Base-by-base conservation (phyloP, 2,329 filamentous ascomycete genomes). In the Fonsecaea pedrosoi region DNA sequence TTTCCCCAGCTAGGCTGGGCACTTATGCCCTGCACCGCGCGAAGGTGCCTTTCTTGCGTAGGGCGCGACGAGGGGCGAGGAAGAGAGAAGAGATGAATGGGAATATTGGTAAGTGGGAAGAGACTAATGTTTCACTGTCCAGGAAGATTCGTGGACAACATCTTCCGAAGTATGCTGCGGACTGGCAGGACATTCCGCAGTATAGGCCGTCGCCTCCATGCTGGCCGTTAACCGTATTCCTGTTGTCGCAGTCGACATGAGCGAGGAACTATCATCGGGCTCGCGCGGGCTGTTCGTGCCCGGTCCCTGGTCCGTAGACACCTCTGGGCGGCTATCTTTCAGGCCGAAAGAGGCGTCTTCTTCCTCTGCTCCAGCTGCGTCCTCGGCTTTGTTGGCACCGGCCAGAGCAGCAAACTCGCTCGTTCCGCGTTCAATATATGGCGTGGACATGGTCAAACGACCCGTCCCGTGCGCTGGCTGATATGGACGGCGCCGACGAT, bases 401-500 rank as follows among this genome's bases (percentile, higher is more conserved):
- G 21, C 21, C 21, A 21, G 21, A 21, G 21, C 21, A 21, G 21
- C 21, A 21, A 21, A 1, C 21, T 21, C 21, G 21, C 21, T 1
- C 1, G 21, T 21, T 21, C 21, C 21, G 1, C 21, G 21, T 21
- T 21, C 21, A 21, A 21, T 21, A 21, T 1, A 21, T 21, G 21
- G 21, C 21, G 21, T 21, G 21, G 21, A 21, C 21, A 21, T 21
- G 21, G 21, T 21, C 21, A 21, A 21, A 21, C 21, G 1, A 21
- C 21, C 21, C 21, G 21, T 21, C 21, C 1, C 21, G 21, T 21
- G 21, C 1, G 21, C 21, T 21, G 21, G 21, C 21, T 21, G 73
- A 75, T 38, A 77, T 77, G 76, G 73, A 77, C 5, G 76, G 75
- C 5, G 75, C 76, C 1, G 75, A 77, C 2, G 74, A 77, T 58